Conservation (phyloP, 495 filamentous ascomycete species). For the Clavariopsis aquatica region DNA sequence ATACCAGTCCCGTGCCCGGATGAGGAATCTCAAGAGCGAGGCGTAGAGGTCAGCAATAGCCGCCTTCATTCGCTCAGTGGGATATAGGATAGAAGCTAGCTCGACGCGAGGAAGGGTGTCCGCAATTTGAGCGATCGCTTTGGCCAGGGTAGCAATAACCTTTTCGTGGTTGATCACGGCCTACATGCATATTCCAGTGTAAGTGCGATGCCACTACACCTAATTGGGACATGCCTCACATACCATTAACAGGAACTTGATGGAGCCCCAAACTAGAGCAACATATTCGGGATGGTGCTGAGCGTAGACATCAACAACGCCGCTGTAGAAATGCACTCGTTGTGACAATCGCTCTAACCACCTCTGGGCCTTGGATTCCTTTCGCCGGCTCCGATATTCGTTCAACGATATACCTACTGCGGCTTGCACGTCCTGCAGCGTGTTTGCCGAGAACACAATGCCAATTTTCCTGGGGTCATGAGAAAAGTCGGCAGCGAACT, state of each 20-base stretch:
- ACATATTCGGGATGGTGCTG: constrained; percentile 21
- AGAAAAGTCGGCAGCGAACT: too few relatives aligned
- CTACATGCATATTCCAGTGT: too few relatives aligned
- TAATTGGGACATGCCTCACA: not conserved
- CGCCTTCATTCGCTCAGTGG: constrained; percentile 42
- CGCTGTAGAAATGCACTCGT: constrained; percentile 5
- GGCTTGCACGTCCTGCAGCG: too few relatives aligned
- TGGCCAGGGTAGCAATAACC: constrained; percentile 31
- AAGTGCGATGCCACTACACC: constrained; percentile 15
- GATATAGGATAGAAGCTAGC: constrained; percentile 42
- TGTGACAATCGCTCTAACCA: not conserved
- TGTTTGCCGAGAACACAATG: too few relatives aligned
- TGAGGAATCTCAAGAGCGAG: constrained; percentile 43
- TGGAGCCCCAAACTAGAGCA: constrained; percentile 14
- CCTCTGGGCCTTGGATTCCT: not conserved
- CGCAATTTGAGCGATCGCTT: constrained; percentile 42
- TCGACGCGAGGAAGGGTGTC: constrained; percentile 43
- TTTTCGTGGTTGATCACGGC: constrained; percentile 38
- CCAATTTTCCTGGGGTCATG: too few relatives aligned
- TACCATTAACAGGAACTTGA: constrained; percentile 15
- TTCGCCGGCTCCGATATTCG: not conserved
- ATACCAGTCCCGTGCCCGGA: constrained; percentile 43
- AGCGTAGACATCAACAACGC: constrained; percentile 1
- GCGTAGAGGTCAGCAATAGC: constrained; percentile 42
- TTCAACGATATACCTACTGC: too few relatives aligned